Evolutionary conservation across 139 green algal species (phyloP), one percentile per base, ranked within the genome.

Genomic region (Tetradesmus lagerheimii): DNA sequence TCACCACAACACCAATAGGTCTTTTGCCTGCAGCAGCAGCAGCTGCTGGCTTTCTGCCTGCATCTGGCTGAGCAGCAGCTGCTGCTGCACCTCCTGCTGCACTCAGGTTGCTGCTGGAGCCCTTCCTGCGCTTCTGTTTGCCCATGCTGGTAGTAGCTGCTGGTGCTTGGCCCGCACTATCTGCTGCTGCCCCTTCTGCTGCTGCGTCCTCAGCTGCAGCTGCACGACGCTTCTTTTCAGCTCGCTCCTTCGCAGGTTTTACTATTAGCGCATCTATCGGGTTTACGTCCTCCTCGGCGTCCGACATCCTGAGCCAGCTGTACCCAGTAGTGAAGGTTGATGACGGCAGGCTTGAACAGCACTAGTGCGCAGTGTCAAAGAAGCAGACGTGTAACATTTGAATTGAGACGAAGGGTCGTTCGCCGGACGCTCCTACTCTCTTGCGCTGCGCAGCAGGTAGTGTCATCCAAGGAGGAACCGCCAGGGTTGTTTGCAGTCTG

Each of bases 1-100:
- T 18, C 29, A 88, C 64, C 23, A 80, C 16, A 15, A 88, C 83
- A 23, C 83, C 83, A n/a, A 66, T 25, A 31, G 83, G 64, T 5
- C 1, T n/a, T 4, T 38, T 79, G 71, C n/a, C 71, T 11, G 37
- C 71, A 39, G 71, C 76, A 41, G 71, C 37, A n/a, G 37, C 37
- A 31, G 76, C 37, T 14, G 76, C 37, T 34, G 16, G 37, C 18
- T 31, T 31, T 15, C 37, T 31, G 16, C 29, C 83, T 29, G 62
- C 62, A 66, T 57, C 31, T 29, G 31, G 18, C 45, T 79, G 82
- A 37, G 27, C 31, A 38, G 53, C 57, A 35, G 82, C 35, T 31
- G 18, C 20, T 43, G 43, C 29, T 75, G 43, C 82, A 8, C 31
- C 23, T n/a, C 31, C 71, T 18, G 71, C 71, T 31, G 64, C 23